phyloP scores from a whole-genome alignment of 371 early-diverging fungal species.

The Haplosporangium sp. region DNA sequence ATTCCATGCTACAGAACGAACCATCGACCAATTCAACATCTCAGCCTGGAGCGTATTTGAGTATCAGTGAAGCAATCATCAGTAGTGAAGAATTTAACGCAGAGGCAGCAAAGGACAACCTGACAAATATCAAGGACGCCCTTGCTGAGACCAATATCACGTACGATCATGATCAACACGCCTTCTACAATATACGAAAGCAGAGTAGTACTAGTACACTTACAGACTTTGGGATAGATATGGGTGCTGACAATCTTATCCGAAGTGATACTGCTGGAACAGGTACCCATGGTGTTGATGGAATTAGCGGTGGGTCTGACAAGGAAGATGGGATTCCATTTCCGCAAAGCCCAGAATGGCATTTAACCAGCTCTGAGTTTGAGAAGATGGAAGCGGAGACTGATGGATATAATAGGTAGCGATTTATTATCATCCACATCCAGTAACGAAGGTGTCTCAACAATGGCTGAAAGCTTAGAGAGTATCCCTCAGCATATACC shows the following conservation, averaged over 20 bases:
- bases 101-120: background rate
- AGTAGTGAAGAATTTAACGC: background rate
- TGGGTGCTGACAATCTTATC: background rate
- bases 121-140: slow-evolving; percentile 7
- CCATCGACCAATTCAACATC: background rate
- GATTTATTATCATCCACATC: background rate
- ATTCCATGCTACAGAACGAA: background rate
- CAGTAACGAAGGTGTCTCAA: slow-evolving; percentile 3
- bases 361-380: slow-evolving; percentile 24
- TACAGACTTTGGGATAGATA: background rate
- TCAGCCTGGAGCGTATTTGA: background rate
- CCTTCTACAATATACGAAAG: slow-evolving; percentile 17
- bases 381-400: slow-evolving; percentile 20
- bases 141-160: slow-evolving; percentile 30
- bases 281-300: background rate
- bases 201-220: background rate
- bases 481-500: background rate
- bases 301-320: background rate
- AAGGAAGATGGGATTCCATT: background rate
- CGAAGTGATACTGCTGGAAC: background rate
- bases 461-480: background rate
- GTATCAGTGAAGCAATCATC: background rate
- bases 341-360: slow-evolving; percentile 19
- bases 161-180: slow-evolving; percentile 26
- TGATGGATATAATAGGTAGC: too few relatives aligned